Conservation (phyloP, 768 basidiomycete genomes). For the Panus rudis region DNA sequence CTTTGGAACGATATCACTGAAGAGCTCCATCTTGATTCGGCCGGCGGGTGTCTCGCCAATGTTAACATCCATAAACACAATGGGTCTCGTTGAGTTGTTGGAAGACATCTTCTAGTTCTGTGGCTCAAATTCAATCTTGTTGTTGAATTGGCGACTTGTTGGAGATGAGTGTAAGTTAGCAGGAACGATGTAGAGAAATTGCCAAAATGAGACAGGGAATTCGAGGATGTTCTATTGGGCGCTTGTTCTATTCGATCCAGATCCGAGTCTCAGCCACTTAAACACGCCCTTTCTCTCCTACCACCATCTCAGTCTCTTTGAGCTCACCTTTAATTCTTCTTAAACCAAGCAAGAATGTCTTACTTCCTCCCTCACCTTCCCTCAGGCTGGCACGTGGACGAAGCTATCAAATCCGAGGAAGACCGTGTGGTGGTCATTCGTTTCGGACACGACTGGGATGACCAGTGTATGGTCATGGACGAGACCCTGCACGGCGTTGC, state of each 20-base stretch:
- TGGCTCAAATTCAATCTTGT: too few species aligned
- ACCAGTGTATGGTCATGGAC: conserved; percentile 98
- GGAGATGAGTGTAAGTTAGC: too few species aligned
- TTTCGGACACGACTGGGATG: conserved; percentile 92
- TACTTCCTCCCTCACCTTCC: conserved; percentile 86
- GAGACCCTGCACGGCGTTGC: conserved; percentile 89
- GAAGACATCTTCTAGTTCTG: too few species aligned
- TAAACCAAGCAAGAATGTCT: too few species aligned
- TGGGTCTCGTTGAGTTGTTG: conserved; percentile 59
- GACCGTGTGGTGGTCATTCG: conserved; percentile 91
- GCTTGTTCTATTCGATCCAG: too few species aligned
- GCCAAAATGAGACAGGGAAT: not conserved
- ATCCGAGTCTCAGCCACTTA: too few species aligned
- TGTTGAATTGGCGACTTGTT: too few species aligned
- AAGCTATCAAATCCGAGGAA: conserved; percentile 97
- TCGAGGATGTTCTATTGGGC: too few species aligned
- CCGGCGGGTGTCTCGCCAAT: conserved; percentile 97
- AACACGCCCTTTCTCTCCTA: too few species aligned
- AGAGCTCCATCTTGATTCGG: conserved; percentile 94
- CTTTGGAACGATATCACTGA: conserved; percentile 95
- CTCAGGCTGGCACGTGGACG: conserved; percentile 98
- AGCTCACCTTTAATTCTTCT: too few species aligned
- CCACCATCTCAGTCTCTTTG: too few species aligned
- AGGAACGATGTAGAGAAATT: conserved; percentile 19
- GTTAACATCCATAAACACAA: conserved; percentile 96